Evolutionary conservation across 2,329 filamentous ascomycete species (phyloP).

Genomic region (Exserohilum rostratum): DNA sequence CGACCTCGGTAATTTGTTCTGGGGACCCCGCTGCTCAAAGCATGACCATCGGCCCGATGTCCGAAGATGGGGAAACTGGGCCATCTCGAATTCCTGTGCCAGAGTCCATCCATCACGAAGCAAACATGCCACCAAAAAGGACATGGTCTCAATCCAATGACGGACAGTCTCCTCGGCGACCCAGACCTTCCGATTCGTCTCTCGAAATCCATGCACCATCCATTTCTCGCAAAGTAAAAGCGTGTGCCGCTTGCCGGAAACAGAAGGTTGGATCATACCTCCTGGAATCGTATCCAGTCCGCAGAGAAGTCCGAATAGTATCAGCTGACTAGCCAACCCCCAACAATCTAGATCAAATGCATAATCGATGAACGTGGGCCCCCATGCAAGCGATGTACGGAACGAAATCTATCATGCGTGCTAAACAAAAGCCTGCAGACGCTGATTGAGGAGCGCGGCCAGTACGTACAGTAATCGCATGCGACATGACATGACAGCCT

Average conservation of each 20-base stretch:
- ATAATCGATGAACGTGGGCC: slow-evolving; percentile 58
- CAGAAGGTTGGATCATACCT: slow-evolving; percentile 49
- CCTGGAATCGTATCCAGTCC: not conserved
- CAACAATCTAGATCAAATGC: slow-evolving; percentile 53
- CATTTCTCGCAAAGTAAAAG: slow-evolving; percentile 47
- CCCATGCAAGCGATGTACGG: slow-evolving; percentile 57
- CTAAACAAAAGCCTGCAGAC: slow-evolving; percentile 60
- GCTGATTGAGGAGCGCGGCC: slow-evolving; percentile 54
- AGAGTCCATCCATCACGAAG: not conserved
- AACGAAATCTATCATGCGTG: slow-evolving; percentile 57
- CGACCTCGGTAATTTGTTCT: not conserved
- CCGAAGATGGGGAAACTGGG: not conserved
- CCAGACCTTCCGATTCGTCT: not conserved
- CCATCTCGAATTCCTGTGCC: not conserved
- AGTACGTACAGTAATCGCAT: slow-evolving; percentile 26
- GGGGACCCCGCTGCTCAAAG: not conserved
- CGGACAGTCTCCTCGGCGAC: not conserved
- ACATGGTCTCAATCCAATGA: not conserved
- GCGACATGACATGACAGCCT: slow-evolving; percentile 26
- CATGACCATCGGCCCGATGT: not conserved
- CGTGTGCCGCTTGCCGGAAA: slow-evolving; percentile 60
- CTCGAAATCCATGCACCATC: slow-evolving; percentile 17
- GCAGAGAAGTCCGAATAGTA: slow-evolving; percentile 2
- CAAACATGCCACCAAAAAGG: not conserved
- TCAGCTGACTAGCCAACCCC: not conserved